A percentile compares a stretch with the other conserved stretches of the same genome.
Conservation (phyloP, 176 grass and related monocot species). For the Aegilops sharonensis region DNA sequence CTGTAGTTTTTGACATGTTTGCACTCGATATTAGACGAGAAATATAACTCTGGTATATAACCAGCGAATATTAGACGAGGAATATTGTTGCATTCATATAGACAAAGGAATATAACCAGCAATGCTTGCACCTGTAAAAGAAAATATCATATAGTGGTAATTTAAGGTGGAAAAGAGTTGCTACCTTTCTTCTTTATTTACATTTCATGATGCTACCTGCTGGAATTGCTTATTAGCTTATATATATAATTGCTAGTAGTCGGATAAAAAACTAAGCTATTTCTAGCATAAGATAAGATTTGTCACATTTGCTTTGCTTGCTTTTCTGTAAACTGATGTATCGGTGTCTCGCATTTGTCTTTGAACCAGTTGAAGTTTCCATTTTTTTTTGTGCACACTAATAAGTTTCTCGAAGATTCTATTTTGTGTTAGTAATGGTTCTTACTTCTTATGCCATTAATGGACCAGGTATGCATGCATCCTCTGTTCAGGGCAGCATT, state of each 20-base stretch:
- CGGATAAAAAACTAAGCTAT: not conserved
- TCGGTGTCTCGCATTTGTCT: not conserved
- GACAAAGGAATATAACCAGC: not conserved
- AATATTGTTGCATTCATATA: not conserved
- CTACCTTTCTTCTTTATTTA: not conserved
- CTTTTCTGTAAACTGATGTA: not conserved
- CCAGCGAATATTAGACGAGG: too few species aligned
- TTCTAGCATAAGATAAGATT: not conserved
- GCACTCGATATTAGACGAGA: not conserved
- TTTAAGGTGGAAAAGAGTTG: not conserved
- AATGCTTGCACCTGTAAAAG: not conserved
- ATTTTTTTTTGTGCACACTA: not conserved
- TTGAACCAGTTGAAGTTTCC: not conserved
- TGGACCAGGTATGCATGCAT: conserved; percentile 68
- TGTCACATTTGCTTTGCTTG: not conserved
- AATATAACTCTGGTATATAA: not conserved
- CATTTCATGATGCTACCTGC: conserved; percentile 5
- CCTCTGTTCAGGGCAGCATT: conserved; percentile 67
- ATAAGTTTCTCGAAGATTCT: not conserved
- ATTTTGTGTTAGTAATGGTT: not conserved
- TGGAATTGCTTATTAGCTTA: not conserved
- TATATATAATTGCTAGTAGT: not conserved
- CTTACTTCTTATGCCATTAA: not conserved
- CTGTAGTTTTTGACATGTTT: not conserved
- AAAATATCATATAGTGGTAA: not conserved